Evolutionary conservation across 257 asterid species (phyloP), one percentile per base, ranked within the genome.

Genomic region (Scutellaria galericulata): DNA sequence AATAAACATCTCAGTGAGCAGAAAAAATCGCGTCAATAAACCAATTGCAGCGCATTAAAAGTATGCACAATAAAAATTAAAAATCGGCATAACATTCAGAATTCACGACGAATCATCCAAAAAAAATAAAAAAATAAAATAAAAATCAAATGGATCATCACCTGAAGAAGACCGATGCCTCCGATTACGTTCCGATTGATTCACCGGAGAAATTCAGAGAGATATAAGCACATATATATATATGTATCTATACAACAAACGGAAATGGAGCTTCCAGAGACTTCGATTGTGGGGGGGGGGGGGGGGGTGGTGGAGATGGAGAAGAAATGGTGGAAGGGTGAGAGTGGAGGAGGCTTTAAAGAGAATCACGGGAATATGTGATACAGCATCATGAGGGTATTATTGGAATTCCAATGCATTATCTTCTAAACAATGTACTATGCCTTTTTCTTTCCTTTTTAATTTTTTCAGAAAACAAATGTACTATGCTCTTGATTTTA

Each of bases 321-420:
- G 79, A 69, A 72, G 55, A 27, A 73, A 70, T 63, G 76, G 68
- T 59, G 73, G 68, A 7, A 47, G 52, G 57, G 65, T 66, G 74
- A 72, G 46, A 67, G 64, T 31, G 81, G 75, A 57, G 66, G 74
- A 51, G 74, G 80, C 66, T 78, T 84, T 79, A 86, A 77, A 75
- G 75, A 64, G 84, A 69, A 66, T 75, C 75, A 74, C 66, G 75
- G 84, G 68, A 44, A 52, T 44, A 73, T 54, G 66, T 31, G 27
- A 14, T 14, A 57, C 31, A 14, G 18, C 42, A 64, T 42, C 41
- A 31, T 40, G 15, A 9, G 53, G 67, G 51, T 1, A 41, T 7
- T 62, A 15, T 62, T 15, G 67, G 37, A 62, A 62, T 40, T 40
- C 7, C 14, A 13, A 12, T 12, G n/a, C 13, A 11, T 69, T 56